Evolutionary conservation across 805 yeast genomes (phyloP), one percentile per base, ranked within the genome.

Genomic region (Metschnikowia cerradonensis): DNA sequence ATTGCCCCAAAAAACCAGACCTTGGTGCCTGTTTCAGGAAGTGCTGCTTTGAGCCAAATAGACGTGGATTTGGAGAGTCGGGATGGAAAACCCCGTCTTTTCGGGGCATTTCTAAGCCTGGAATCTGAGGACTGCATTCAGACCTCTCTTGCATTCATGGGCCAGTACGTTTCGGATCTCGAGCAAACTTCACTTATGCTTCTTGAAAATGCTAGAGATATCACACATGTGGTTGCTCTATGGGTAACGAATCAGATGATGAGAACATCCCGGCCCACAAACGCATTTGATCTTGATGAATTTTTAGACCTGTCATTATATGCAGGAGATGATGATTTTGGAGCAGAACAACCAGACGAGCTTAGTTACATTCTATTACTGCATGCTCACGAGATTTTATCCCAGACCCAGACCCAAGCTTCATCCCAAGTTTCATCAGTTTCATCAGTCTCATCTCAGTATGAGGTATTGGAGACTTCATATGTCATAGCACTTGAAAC

Each of bases 401-500:
- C 74, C 35, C 66, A 66, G 3, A 49, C 67, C 6, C 41, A 38
- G 11, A 1, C 19, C n/a, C 32, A 39, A 36, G 20, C 20, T 23
- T 26, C 8, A 20, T 33, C 7, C 11, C 30, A 26, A 10, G 30
- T 26, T 26, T 26, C 30, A 26, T 26, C 30, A 23, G 30, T 23
- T 26, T 26, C 30, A 26, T 8, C 11, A 26, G 30, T 8, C 8
- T 26, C 30, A 14, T 11, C 20, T 7, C 39, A 10, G 13, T n/a
- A 17, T 4, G 41, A 36, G n/a, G 42, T 19, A 1, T 50, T 59
- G 31, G 71, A 67, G 47, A 56, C 60, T 33, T 56, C 75, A 8
- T 67, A 66, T 39, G 62, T 70, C 2, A 67, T 77, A 11, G 74
- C 84, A 0, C 52, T 83, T 4, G 76, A 75, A 45, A 60, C 83